These are phyloP conservation scores for Jacaranda copaia DNA, from an alignment of 257 asterid species.

Conservation along the genomic window DNA sequence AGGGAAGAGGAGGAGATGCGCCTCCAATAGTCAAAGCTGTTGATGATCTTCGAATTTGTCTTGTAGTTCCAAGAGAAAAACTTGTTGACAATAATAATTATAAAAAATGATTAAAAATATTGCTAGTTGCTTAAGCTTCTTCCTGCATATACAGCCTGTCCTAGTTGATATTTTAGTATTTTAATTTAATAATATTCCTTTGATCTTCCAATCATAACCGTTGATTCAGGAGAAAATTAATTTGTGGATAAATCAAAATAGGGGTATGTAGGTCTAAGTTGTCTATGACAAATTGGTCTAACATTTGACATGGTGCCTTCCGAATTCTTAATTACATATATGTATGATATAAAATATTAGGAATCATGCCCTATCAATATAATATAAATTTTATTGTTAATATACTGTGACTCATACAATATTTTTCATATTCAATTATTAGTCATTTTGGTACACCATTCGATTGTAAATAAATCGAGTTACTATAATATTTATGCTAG, in stretches of 20 bases:
- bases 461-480: too few relatives aligned
- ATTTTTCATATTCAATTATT: too few relatives aligned
- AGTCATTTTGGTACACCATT: too few relatives aligned
- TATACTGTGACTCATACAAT: too few relatives aligned
- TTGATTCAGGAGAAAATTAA: slow-evolving; percentile 17
- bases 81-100: not conserved
- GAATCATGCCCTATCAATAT: too few relatives aligned
- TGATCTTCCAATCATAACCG: not conserved
- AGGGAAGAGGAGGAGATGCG: slow-evolving; percentile 73
- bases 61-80: slow-evolving; percentile 30
- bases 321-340: too few relatives aligned
- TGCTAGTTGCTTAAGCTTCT: slow-evolving; percentile 38
- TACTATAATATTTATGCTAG: too few relatives aligned
- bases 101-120: slow-evolving; percentile 5
- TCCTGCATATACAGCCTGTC: slow-evolving; percentile 40
- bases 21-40: slow-evolving; percentile 60
- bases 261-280: not conserved
- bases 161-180: slow-evolving; percentile 29
- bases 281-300: slow-evolving; percentile 32
- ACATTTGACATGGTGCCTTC: not conserved
- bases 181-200: not conserved
- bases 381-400: too few relatives aligned
- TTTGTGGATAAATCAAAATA: slow-evolving; percentile 14
- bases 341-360: too few relatives aligned
- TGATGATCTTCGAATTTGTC: slow-evolving; percentile 50